Evolutionary conservation across 441 rosid genomes (phyloP), one percentile per base, ranked within the genome.

Genomic region (Raphanus hybrid): DNA sequence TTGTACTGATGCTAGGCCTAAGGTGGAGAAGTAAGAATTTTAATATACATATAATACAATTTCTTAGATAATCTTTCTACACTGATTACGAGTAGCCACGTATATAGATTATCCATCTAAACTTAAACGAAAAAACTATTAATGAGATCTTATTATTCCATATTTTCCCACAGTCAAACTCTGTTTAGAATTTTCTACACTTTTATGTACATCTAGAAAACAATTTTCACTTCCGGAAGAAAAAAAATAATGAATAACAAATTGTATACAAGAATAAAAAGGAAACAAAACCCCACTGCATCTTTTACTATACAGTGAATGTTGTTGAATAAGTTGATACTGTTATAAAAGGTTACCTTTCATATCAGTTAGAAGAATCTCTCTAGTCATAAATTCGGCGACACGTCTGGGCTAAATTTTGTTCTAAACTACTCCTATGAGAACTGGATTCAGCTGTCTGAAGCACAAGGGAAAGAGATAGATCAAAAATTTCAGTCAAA

Each of bases 401-500:
- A 57, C 66, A 61, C 20, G 34, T 58, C 57, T 50, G 16, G 66
- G 59, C 32, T 52, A 67, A 6, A 45, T 61, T 61, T 37, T 67
- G 74, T 26, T 73, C 77, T 78, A 78, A 52, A 67, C 81, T 78
- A 78, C 70, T 73, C 26, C 59, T 20, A 7, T 54, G 59, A 8
- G 26, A 16, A 54, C 59, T 15, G 59, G 26, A 26, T 54, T 54
- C 8, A 54, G 58, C 58, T 16, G 10, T 54, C 59, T 16, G 59
- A 16, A 54, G 26, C 59, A 16, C 23, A 54, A 54, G 26, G 59
- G 59, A 54, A 54, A 54, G 26, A 54, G 26, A 54, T 2, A 52
- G 4, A 54, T 54, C 59, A 54, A 54, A 2, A 7, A 10, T 54
- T 15, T 16, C 11, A 54, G 59, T 16, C 10, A 54, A 54, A 54